Evolutionary conservation across 805 yeast species (phyloP).

Genomic region (Jamesozyma jinghongensis): DNA sequence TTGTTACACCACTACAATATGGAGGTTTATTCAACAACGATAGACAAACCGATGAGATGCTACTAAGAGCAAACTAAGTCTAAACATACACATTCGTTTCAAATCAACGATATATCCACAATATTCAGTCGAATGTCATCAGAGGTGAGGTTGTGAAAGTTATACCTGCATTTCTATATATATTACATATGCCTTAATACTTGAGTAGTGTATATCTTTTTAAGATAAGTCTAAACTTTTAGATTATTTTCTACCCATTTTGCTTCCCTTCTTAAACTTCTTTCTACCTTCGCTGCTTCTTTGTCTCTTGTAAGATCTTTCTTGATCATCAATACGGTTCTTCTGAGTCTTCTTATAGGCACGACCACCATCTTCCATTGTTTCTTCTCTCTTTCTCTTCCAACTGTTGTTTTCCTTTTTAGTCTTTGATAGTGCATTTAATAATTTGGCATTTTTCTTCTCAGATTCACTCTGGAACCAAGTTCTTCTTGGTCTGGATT

Average conservation of each 20-base stretch:
- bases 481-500: slow-evolving; percentile 86
- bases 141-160: too few species aligned
- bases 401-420: slow-evolving; percentile 49
- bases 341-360: slow-evolving; percentile 70
- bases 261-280: slow-evolving; percentile 13
- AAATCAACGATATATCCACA: not conserved
- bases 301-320: slow-evolving; percentile 32
- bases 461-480: slow-evolving; percentile 72
- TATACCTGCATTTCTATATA: not conserved
- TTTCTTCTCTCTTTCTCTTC: slow-evolving; percentile 65
- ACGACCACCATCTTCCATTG: slow-evolving; percentile 46
- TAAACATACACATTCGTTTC: not conserved
- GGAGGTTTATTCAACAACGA: not conserved
- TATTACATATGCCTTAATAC: not conserved
- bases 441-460: slow-evolving; percentile 32
- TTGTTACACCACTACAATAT: not conserved
- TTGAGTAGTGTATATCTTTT: not conserved
- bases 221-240: not conserved
- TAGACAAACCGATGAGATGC: not conserved
- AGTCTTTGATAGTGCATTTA: slow-evolving; percentile 37
- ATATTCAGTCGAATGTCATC: too few species aligned
- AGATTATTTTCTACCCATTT: slow-evolving; percentile 3
- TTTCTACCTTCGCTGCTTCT: slow-evolving; percentile 22
- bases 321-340: slow-evolving; percentile 52
- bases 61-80: not conserved